Percentiles rank a stretch among this genome's conserved stretches.
These are phyloP conservation scores for Penicillium sp. DNA, from an alignment of 2,329 filamentous ascomycete species.

Conservation along the genomic window DNA sequence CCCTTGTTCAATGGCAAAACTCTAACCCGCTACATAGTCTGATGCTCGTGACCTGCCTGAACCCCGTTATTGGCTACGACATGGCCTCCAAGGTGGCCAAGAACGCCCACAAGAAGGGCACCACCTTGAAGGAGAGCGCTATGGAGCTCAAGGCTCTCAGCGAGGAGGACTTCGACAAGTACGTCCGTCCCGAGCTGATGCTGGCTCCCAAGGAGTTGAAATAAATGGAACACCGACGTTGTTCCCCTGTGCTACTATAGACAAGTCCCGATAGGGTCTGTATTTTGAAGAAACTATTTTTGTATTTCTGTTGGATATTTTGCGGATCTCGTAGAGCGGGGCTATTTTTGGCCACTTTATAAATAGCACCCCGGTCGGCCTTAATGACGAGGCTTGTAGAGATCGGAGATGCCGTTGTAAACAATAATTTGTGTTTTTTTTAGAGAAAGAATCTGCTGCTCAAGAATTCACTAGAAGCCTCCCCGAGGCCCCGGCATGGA, in stretches of 20 bases:
- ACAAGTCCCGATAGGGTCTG: slow-evolving; percentile 19
- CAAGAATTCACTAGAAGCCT: background rate
- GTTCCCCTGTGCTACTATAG: slow-evolving; percentile 20
- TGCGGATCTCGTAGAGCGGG: background rate
- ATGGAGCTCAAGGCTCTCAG: slow-evolving; percentile 89
- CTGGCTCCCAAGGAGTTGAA: slow-evolving; percentile 74
- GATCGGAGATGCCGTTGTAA: background rate
- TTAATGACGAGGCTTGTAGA: background rate
- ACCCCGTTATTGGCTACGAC: slow-evolving; percentile 96
- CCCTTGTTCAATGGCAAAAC: slow-evolving; percentile 6
- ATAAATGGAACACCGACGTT: slow-evolving; percentile 30
- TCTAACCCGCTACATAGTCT: slow-evolving; percentile 56
- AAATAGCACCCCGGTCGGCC: slow-evolving; percentile 5
- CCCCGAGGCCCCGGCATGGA: background rate
- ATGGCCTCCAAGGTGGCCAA: slow-evolving; percentile 97
- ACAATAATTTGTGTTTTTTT: background rate
- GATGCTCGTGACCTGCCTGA: slow-evolving; percentile 97
- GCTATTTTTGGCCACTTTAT: slow-evolving; percentile 1
- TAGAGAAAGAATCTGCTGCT: background rate
- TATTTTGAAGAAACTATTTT: slow-evolving; percentile 19
- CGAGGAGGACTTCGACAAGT: slow-evolving; percentile 82
- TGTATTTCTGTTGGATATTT: slow-evolving; percentile 6
- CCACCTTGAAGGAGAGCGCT: slow-evolving; percentile 89
- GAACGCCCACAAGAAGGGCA: slow-evolving; percentile 97
- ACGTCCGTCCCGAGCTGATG: slow-evolving; percentile 95